phyloP scores from a whole-genome alignment of 305 asterid species.

The Rubia peregrina region DNA sequence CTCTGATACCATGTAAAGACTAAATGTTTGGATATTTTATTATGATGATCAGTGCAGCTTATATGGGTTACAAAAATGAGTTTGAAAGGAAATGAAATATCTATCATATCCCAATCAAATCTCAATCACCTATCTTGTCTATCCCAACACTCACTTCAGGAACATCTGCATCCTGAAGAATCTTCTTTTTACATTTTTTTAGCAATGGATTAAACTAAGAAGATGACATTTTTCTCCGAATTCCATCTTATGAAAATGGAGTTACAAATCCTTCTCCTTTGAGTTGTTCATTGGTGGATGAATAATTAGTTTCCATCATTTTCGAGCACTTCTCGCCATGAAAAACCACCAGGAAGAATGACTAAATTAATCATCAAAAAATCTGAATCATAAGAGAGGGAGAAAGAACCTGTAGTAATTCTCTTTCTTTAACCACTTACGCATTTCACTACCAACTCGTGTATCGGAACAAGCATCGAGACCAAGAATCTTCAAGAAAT shows the following conservation, averaged over 20 bases:
- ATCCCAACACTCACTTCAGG: slow-evolving; percentile 28
- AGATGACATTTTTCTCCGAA: slow-evolving; percentile 47
- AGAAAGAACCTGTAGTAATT: slow-evolving; percentile 62
- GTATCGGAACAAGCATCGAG: slow-evolving; percentile 76
- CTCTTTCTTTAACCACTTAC: slow-evolving; percentile 76
- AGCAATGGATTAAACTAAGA: slow-evolving; percentile 88
- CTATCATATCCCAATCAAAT: too few relatives aligned
- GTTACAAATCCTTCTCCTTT: slow-evolving; percentile 22
- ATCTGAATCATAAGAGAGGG: not conserved
- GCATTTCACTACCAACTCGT: slow-evolving; percentile 76
- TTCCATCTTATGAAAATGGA: slow-evolving; percentile 48
- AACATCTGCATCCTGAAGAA: slow-evolving; percentile 67
- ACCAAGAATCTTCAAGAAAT: slow-evolving; percentile 77
- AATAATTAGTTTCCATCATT: too few relatives aligned
- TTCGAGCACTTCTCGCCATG: too few relatives aligned
- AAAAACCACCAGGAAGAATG: too few relatives aligned
- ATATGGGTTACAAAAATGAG: too few relatives aligned
- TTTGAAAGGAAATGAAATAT: too few relatives aligned
- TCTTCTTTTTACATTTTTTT: slow-evolving; percentile 60
- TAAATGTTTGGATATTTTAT: too few relatives aligned
- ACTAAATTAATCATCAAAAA: too few relatives aligned
- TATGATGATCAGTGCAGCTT: too few relatives aligned
- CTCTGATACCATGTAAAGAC: too few relatives aligned
- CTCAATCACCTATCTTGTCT: too few relatives aligned
- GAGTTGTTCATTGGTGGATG: too few relatives aligned